Conservation (phyloP, 352 stramenopile genomes). For the Bremia lactucae region DNA sequence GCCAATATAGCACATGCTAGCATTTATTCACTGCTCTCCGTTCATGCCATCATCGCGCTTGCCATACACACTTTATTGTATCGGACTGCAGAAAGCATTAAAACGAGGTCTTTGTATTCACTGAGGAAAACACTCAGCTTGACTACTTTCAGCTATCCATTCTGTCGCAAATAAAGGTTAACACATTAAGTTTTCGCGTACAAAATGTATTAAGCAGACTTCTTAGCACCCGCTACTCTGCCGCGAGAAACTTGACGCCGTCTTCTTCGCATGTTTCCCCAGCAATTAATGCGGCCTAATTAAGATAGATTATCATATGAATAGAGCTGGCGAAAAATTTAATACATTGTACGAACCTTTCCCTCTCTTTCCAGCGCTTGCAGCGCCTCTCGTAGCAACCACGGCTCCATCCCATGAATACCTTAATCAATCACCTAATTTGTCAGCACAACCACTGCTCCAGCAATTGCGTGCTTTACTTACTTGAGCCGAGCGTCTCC, state of each 20-base stretch:
- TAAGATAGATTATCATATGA: neutral
- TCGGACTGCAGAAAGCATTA: no score
- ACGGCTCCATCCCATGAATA: slow-evolving; percentile 78
- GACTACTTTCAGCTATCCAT: no score
- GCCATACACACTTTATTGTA: no score
- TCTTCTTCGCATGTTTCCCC: slow-evolving; percentile 77
- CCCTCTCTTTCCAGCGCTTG: slow-evolving; percentile 63
- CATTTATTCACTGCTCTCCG: no score
- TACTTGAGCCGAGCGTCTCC: slow-evolving; percentile 69
- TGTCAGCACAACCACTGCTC: neutral
- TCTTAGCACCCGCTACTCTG: no score
- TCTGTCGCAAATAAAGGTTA: no score
- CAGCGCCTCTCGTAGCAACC: slow-evolving; percentile 68
- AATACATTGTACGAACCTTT: slow-evolving; percentile 30
- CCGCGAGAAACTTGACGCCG: slow-evolving; percentile 80
- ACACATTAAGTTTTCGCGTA: no score
- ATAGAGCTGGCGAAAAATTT: neutral
- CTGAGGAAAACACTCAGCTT: no score
- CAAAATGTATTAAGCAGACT: no score
- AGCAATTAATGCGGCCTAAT: slow-evolving; percentile 61
- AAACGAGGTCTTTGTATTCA: no score
- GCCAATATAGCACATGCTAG: no score
- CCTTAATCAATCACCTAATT: slow-evolving; percentile 16
- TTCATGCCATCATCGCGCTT: no score
- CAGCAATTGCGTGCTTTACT: slow-evolving; percentile 3